phyloP scores from a whole-genome alignment of 2,329 filamentous ascomycete genomes.

The Aspergillus alliaceus region DNA sequence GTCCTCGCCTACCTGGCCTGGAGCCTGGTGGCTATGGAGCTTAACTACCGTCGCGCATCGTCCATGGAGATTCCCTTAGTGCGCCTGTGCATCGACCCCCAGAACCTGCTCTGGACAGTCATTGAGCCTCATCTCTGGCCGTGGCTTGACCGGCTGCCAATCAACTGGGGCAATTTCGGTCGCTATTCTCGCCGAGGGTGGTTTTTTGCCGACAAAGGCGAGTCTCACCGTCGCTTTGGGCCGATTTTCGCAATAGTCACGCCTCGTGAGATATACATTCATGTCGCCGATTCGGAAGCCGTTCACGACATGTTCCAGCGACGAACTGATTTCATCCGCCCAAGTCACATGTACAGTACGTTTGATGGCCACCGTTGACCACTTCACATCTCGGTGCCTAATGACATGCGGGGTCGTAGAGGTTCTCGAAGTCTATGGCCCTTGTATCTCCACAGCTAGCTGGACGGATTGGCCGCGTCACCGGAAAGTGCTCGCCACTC shows the following conservation, averaged over 20 bases:
- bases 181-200: slow-evolving; percentile 5
- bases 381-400: not conserved
- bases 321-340: slow-evolving; percentile 3
- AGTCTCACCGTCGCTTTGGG: slow-evolving; percentile 1
- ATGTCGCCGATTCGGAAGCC: not conserved
- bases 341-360: slow-evolving; percentile 1
- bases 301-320: slow-evolving; percentile 1
- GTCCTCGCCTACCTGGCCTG: not conserved
- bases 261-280: slow-evolving; percentile 1
- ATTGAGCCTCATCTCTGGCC: slow-evolving; percentile 1
- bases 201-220: slow-evolving; percentile 1
- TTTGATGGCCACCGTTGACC: not conserved
- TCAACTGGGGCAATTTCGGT: slow-evolving; percentile 3
- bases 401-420: not conserved
- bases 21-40: slow-evolving; percentile 3
- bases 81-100: not conserved
- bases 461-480: slow-evolving; percentile 3
- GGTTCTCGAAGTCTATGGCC: slow-evolving; percentile 4
- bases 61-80: slow-evolving; percentile 3
- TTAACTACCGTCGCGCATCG: slow-evolving; percentile 4
- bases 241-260: slow-evolving; percentile 5
- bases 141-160: not conserved
- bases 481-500: slow-evolving; percentile 1
- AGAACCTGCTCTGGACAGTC: not conserved
- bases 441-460: slow-evolving; percentile 4